A percentile compares a stretch with the other conserved stretches of the same genome.
These are phyloP conservation scores for Phycomyces blakesleeanus DNA, from an alignment of 192 early-diverging fungal species.

Conservation along the genomic window DNA sequence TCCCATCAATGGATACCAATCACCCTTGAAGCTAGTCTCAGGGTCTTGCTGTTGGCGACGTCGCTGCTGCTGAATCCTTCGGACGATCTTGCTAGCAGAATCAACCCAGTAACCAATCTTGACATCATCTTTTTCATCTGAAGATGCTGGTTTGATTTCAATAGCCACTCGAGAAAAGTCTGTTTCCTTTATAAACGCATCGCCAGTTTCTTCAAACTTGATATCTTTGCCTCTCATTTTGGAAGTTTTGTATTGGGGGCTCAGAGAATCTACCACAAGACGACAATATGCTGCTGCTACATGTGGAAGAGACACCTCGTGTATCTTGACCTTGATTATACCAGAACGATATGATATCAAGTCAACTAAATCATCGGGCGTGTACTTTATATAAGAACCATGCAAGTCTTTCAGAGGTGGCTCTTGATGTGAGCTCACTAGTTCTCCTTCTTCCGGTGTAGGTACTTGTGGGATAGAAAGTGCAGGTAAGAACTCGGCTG, in stretches of 20 bases:
- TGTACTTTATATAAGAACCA: slow-evolving; percentile 21
- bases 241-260: slow-evolving; percentile 40
- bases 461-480: slow-evolving; percentile 10
- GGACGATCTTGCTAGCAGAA: slow-evolving; percentile 16
- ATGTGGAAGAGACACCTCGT: slow-evolving; percentile 32
- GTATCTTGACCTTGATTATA: slow-evolving; percentile 48
- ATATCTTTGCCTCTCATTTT: slow-evolving; percentile 26
- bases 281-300: slow-evolving; percentile 37
- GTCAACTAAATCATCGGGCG: slow-evolving; percentile 29
- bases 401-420: slow-evolving; percentile 22
- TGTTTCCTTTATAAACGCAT: slow-evolving; percentile 39
- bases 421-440: slow-evolving; percentile 1
- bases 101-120: slow-evolving; percentile 20
- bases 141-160: slow-evolving; percentile 13
- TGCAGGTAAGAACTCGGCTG: slow-evolving; percentile 36
- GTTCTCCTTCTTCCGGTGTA: slow-evolving; percentile 6
- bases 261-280: slow-evolving; percentile 39
- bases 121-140: slow-evolving; percentile 17
- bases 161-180: slow-evolving; percentile 33
- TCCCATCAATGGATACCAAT: slow-evolving; percentile 20
- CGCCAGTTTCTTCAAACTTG: slow-evolving; percentile 28
- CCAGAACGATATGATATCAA: slow-evolving; percentile 40
- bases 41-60: background rate
- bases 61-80: slow-evolving; percentile 7
- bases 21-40: slow-evolving; percentile 1